Evolutionary conservation across 345 rosid genomes (phyloP).

Genomic region (Microthlaspi erraticum): DNA sequence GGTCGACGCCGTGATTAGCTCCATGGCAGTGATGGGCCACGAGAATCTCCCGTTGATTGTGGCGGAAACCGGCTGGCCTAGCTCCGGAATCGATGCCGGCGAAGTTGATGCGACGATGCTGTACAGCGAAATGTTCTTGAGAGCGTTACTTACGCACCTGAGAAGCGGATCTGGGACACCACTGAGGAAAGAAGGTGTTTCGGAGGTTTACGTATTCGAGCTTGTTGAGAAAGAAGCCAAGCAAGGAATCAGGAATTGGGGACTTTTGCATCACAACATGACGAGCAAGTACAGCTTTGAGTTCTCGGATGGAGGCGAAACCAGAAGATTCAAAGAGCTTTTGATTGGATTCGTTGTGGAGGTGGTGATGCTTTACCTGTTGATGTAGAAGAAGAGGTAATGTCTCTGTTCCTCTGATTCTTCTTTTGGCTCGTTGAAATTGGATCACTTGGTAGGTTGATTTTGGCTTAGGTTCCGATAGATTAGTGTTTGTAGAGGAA

Average conservation of each 20-base stretch:
- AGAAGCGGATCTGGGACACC: slow-evolving; percentile 77
- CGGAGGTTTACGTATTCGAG: slow-evolving; percentile 74
- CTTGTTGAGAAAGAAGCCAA: slow-evolving; percentile 59
- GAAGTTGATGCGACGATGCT: slow-evolving; percentile 76
- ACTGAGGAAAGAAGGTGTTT: slow-evolving; percentile 76
- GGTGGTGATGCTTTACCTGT: slow-evolving; percentile 28
- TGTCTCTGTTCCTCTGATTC: slow-evolving; percentile 9
- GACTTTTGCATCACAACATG: slow-evolving; percentile 69
- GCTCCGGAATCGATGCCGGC: slow-evolving; percentile 54
- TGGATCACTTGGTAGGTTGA: neutral
- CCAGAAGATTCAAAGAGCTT: slow-evolving; percentile 5
- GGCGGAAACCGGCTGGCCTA: slow-evolving; percentile 96
- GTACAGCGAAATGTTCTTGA: slow-evolving; percentile 71
- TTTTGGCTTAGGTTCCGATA: slow-evolving; percentile 9
- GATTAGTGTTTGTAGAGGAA: neutral
- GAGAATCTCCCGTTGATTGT: slow-evolving; percentile 77
- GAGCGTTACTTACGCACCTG: slow-evolving; percentile 67
- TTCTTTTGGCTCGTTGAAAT: slow-evolving; percentile 14
- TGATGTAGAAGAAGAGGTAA: slow-evolving; percentile 32
- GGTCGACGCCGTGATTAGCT: slow-evolving; percentile 75
- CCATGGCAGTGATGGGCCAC: slow-evolving; percentile 82
- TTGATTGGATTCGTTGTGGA: slow-evolving; percentile 24
- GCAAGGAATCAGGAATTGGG: slow-evolving; percentile 66
- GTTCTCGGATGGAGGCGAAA: slow-evolving; percentile 48
- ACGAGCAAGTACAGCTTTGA: slow-evolving; percentile 64